Conservation (phyloP, 345 rosid species). For the Punica granatum region DNA sequence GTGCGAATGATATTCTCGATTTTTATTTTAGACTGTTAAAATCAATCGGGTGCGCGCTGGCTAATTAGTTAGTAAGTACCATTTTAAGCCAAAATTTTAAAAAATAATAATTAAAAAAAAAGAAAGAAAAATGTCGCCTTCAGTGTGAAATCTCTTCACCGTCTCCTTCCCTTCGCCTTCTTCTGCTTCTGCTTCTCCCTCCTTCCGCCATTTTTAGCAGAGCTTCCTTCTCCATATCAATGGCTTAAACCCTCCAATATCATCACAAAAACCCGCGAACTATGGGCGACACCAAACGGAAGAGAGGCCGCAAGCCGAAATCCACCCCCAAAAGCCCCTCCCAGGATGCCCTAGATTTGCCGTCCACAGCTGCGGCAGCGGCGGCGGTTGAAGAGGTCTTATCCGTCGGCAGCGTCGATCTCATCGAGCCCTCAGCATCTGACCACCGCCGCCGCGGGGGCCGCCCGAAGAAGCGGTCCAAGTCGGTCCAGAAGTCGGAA, state of each 20-base stretch:
- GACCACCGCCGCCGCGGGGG: constrained; percentile 28
- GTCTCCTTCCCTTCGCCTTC: background rate
- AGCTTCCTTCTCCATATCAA: background rate
- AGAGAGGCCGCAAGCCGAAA: constrained; percentile 45
- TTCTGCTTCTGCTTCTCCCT: background rate
- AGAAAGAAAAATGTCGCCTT: background rate
- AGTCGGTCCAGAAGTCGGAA: constrained; percentile 18
- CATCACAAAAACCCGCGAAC: background rate
- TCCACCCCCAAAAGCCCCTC: constrained; percentile 3
- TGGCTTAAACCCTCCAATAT: background rate
- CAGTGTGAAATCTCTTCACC: background rate
- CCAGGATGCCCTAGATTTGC: constrained; percentile 24
- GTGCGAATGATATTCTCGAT: too few relatives aligned
- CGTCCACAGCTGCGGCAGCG: constrained; percentile 10
- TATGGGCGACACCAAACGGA: constrained; percentile 29
- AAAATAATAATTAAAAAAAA: background rate
- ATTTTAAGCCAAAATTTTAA: too few relatives aligned
- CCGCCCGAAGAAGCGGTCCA: constrained; percentile 34
- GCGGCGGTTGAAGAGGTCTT: constrained; percentile 23
- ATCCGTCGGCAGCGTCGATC: constrained; percentile 28
- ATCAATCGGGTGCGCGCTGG: too few relatives aligned
- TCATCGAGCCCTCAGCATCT: constrained; percentile 16
- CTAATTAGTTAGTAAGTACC: too few relatives aligned
- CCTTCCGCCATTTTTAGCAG: background rate
- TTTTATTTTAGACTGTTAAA: too few relatives aligned